Percentiles rank a stretch among this genome's conserved stretches.
Conservation (phyloP, 371 early-diverging fungal genomes). For the Mucor ambiguus region DNA sequence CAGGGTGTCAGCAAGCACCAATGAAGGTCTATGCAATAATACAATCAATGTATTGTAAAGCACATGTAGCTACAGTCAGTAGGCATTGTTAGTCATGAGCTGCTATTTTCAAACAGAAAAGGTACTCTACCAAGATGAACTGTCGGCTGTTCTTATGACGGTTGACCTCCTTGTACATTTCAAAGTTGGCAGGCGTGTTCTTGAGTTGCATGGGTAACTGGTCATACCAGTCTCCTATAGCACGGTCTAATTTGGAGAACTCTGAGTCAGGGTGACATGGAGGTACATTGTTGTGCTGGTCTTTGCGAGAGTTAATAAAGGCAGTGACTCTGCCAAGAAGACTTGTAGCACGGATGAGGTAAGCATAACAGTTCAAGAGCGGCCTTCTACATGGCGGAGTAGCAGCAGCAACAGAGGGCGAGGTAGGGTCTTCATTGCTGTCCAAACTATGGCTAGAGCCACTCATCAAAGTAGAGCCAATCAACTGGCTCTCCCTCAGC, state of each 20-base stretch:
- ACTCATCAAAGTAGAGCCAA: constrained; percentile 17
- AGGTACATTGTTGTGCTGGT: constrained; percentile 28
- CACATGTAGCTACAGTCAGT: constrained; percentile 37
- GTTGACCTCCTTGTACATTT: constrained; percentile 6
- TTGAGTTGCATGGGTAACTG: constrained; percentile 45
- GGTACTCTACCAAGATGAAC: constrained; percentile 27
- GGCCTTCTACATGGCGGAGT: not conserved
- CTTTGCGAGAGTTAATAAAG: constrained; percentile 52
- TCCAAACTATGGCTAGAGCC: not conserved
- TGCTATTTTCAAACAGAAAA: no score
- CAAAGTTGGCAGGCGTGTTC: constrained; percentile 46
- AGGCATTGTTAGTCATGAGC: no score
- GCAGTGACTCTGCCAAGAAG: constrained; percentile 52
- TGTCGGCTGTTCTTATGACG: constrained; percentile 20
- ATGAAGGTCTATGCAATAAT: constrained; percentile 53
- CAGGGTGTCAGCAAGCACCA: constrained; percentile 32
- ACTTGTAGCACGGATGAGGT: constrained; percentile 25
- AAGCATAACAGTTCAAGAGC: constrained; percentile 22
- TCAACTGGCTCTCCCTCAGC: constrained; percentile 31
- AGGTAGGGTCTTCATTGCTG: not conserved
- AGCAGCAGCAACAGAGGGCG: not conserved
- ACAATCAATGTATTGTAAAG: constrained; percentile 54
- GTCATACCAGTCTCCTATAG: constrained; percentile 48
- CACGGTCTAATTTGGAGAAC: constrained; percentile 44
- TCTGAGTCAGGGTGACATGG: constrained; percentile 47